Evolutionary conservation across 2,329 filamentous ascomycete genomes (phyloP), one percentile per base, ranked within the genome.

Genomic region (Coniochaeta sp.): DNA sequence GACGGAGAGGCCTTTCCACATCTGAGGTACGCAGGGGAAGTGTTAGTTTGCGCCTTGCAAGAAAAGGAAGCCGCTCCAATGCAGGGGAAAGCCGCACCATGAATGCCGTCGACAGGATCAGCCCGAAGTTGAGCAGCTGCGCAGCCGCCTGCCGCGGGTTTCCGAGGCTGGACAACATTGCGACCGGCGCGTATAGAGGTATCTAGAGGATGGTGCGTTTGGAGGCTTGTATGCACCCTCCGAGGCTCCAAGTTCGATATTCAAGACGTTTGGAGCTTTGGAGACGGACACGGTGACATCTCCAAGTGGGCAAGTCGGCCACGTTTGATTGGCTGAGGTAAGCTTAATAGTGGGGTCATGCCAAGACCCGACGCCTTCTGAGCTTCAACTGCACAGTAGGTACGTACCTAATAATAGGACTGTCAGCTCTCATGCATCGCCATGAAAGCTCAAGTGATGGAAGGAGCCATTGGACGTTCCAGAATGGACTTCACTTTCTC

Each of bases 1-100:
- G 32, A 96, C 85, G 9, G 89, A 93, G 62, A 97, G 85, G 10
- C 89, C 90, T 75, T 96, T 96, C 92, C 89, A 91, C 78, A 96
- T 85, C 83, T 86, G 59, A 4, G 17, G 22, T 19, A 34, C 30
- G 26, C 36, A 38, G 24, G n/a, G 14, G 16, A 22, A 42, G 26
- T n/a, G 61, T 70, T 61, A 69, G 69, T 36, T 19, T 19, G 36
- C 22, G 12, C 55, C 7, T 36, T 40, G 38, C 16, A 42, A 24
- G 28, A 47, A 6, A 47, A 36, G 42, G 32, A 40, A 32, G 58
- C 19, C 10, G 32, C n/a, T n/a, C n/a, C n/a, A n/a, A 36, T n/a
- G 62, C 22, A n/a, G 7, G 6, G 3, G 30, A 24, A 55, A n/a
- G 38, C 64, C 79, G 62, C 68, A 85, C 86, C 92, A 96, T 96